Evolutionary conservation across 2,329 filamentous ascomycete genomes (phyloP), one percentile per base, ranked within the genome.

Genomic region (Beauveria sp.): DNA sequence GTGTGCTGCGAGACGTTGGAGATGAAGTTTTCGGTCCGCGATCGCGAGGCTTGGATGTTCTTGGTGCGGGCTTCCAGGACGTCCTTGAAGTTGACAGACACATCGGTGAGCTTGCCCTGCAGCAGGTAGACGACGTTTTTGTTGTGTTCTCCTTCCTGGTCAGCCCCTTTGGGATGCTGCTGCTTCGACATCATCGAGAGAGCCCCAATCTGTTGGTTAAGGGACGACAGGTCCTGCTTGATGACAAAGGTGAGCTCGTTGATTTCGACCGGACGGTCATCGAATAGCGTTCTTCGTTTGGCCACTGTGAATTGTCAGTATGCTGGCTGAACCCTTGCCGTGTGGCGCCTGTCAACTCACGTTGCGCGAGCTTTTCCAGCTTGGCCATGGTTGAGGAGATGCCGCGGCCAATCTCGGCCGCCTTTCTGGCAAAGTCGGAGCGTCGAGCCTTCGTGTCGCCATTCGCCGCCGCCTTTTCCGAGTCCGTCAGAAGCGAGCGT

Each of bases 221-320:
- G 73, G 10, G 80, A 86, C 1, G 91, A 91, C 57, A 97, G 84
- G 70, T 97, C 93, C 79, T 97, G 93, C 78, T 97, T 97, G 80
- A 97, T 97, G 71, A 97, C 90, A 70, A 92, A 97, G 8, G 92
- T 97, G 73, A 97, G 85, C 75, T 97, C 92, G 73, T 94, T 94
- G 73, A 97, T 97, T 76, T 99, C 94, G 60, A 97, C 90, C 0
- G 94, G 92, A 72, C 91, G 86, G 77, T 99, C 94, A 74, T 99
- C 94, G 73, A 99, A 99, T 48, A 99, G 86, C 10, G 94, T 96
- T 76, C 96, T 96, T 70, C 93, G 87, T 75, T 92, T 93, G n/a
- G 94, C 94, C 71, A 99, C 87, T 90, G 63, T 28, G 20, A 9
- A 9, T 20, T 14, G 61, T 67, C n/a, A 67, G 63, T 40, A 55